Evolutionary conservation across 345 rosid genomes (phyloP).

Genomic region (Aurinia saxatilis): DNA sequence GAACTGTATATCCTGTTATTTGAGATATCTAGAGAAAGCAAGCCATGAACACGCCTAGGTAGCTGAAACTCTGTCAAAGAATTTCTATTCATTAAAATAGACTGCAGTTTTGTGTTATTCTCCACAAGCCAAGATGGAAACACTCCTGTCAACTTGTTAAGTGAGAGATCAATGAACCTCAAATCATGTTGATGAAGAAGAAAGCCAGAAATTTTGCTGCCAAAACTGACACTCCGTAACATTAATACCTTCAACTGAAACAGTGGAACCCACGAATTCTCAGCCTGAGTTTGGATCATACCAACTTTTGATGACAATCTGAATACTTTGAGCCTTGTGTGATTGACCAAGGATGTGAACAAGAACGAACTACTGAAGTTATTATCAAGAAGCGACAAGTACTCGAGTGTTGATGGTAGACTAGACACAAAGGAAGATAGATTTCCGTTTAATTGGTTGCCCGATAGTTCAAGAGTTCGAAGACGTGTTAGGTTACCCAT

Average conservation of each 20-base stretch:
- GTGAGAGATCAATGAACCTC: background rate
- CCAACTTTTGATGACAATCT: too few species aligned
- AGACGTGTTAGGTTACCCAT: too few species aligned
- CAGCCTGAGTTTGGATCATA: background rate
- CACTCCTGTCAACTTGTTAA: background rate
- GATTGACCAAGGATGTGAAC: too few species aligned
- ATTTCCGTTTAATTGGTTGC: too few species aligned
- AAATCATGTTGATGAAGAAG: slow-evolving; percentile 9
- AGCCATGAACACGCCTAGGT: slow-evolving; percentile 2
- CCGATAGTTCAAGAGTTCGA: too few species aligned
- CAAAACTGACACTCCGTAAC: background rate
- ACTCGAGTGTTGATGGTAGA: too few species aligned
- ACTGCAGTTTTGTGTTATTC: slow-evolving; percentile 7
- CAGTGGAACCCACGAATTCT: slow-evolving; percentile 6
- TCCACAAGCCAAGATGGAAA: slow-evolving; percentile 16
- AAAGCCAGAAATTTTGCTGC: background rate
- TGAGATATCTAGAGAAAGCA: slow-evolving; percentile 1
- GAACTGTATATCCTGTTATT: background rate
- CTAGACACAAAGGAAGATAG: too few species aligned
- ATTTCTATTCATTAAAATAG: background rate
- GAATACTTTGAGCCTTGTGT: too few species aligned
- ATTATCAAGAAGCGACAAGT: too few species aligned
- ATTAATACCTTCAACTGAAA: slow-evolving; percentile 2
- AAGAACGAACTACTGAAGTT: too few species aligned
- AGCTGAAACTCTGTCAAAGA: slow-evolving; percentile 2